Evolutionary conservation across 495 filamentous ascomycete genomes (phyloP).

Genomic region (Tuber microsphaerosporum): DNA sequence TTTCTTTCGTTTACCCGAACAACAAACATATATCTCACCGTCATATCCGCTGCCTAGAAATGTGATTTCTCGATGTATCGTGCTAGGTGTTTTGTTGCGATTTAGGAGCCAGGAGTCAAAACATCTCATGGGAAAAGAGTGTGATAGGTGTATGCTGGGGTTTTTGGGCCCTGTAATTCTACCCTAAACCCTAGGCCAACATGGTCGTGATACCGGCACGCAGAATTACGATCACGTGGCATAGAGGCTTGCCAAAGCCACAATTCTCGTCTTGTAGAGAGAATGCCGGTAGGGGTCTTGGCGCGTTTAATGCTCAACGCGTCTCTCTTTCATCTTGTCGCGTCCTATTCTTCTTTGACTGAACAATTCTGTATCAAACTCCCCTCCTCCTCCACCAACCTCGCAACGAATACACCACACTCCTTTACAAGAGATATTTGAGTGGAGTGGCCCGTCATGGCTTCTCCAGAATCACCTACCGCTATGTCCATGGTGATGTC

Average conservation of each 20-base stretch:
- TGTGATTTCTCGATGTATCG: neutral
- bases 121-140: neutral
- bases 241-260: neutral
- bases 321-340: conserved; percentile 7
- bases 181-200: neutral
- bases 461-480: neutral
- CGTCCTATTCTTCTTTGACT: neutral
- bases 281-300: neutral
- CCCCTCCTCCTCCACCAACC: neutral
- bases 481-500: conserved; percentile 24
- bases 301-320: conserved; percentile 23
- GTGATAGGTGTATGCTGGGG: neutral
- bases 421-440: neutral
- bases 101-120: neutral
- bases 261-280: too few relatives aligned
- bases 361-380: conserved; percentile 7
- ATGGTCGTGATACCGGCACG: neutral
- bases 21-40: conserved; percentile 1
- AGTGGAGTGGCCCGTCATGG: conserved; percentile 6
- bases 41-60: neutral
- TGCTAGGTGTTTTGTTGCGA: neutral
- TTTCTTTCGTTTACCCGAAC: neutral
- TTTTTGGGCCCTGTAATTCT: neutral
- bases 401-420: neutral
- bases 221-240: neutral